Evolutionary conservation across 202 grass and related monocot species (phyloP).

Genomic region (Schoenoplectus tabernaemontani): DNA sequence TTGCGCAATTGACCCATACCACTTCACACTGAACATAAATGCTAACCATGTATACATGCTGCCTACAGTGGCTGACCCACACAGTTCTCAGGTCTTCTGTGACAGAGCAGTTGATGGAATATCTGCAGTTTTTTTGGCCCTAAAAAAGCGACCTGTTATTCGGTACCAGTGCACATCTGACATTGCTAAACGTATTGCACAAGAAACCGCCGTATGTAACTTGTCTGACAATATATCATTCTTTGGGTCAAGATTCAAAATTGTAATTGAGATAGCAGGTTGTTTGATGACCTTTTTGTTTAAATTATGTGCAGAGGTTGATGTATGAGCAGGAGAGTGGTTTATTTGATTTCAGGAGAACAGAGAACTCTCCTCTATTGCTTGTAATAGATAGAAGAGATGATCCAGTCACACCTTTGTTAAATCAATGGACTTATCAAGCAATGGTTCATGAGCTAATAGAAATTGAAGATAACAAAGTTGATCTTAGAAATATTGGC

Average conservation of each 20-base stretch:
- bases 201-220: slow-evolving; percentile 71
- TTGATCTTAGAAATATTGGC: slow-evolving; percentile 57
- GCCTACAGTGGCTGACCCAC: slow-evolving; percentile 59
- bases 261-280: background rate
- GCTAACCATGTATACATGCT: slow-evolving; percentile 86
- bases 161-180: slow-evolving; percentile 82
- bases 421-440: slow-evolving; percentile 99
- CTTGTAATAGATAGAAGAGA: slow-evolving; percentile 86
- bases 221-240: background rate
- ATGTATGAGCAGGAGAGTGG: slow-evolving; percentile 99
- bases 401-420: slow-evolving; percentile 91
- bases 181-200: slow-evolving; percentile 86
- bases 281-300: background rate
- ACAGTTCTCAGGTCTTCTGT: slow-evolving; percentile 65
- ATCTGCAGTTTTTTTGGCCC: slow-evolving; percentile 82
- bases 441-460: slow-evolving; percentile 97
- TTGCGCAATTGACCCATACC: slow-evolving; percentile 72
- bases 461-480: slow-evolving; percentile 90
- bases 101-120: slow-evolving; percentile 91
- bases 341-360: slow-evolving; percentile 81
- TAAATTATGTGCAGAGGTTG: slow-evolving; percentile 56
- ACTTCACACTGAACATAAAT: slow-evolving; percentile 87
- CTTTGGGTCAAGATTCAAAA: background rate
- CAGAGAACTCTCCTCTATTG: slow-evolving; percentile 83
- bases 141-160: slow-evolving; percentile 81